A percentile compares a stretch with the other conserved stretches of the same genome.
These are phyloP conservation scores for Aspergillus udagawae DNA, from an alignment of 2,329 filamentous ascomycete genomes.

Conservation along the genomic window DNA sequence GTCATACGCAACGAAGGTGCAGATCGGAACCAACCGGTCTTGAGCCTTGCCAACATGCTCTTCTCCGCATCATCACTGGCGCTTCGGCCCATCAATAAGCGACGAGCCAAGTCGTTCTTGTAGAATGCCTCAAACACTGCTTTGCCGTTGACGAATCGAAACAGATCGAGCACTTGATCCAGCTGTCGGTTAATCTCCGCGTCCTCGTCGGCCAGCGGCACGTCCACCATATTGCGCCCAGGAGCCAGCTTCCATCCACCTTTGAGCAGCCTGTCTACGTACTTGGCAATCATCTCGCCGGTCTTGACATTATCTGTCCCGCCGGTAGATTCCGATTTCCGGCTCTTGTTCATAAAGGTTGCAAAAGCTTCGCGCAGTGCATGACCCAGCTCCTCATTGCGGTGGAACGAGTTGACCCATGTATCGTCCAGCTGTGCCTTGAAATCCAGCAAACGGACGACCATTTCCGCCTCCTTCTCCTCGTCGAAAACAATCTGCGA, in stretches of 20 bases:
- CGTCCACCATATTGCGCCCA: conserved; percentile 45
- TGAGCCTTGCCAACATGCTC: conserved; percentile 88
- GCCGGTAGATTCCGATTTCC: conserved; percentile 67
- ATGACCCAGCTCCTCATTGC: conserved; percentile 72
- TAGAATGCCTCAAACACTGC: conserved; percentile 99
- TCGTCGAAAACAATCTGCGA: conserved; percentile 75
- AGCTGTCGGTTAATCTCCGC: conserved; percentile 87
- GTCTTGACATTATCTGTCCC: conserved; percentile 86
- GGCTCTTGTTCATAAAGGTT: conserved; percentile 84
- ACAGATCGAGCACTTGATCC: conserved; percentile 87
- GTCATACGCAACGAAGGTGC: neutral
- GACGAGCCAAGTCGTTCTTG: conserved; percentile 90
- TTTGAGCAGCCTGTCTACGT: conserved; percentile 83
- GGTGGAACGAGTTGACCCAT: conserved; percentile 70
- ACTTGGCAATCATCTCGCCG: conserved; percentile 97
- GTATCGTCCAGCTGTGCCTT: conserved; percentile 75
- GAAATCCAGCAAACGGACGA: conserved; percentile 73
- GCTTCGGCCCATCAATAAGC: conserved; percentile 85
- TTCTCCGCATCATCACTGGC: conserved; percentile 93
- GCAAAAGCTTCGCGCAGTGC: conserved; percentile 81
- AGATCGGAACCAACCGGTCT: conserved; percentile 52
- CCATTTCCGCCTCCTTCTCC: conserved; percentile 77
- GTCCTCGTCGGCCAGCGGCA: conserved; percentile 77
- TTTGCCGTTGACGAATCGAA: conserved; percentile 95
- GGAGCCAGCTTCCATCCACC: conserved; percentile 73